These are phyloP conservation scores for Saccharomycopsis sp. DNA, from an alignment of 805 yeast genomes.

Conservation along the genomic window DNA sequence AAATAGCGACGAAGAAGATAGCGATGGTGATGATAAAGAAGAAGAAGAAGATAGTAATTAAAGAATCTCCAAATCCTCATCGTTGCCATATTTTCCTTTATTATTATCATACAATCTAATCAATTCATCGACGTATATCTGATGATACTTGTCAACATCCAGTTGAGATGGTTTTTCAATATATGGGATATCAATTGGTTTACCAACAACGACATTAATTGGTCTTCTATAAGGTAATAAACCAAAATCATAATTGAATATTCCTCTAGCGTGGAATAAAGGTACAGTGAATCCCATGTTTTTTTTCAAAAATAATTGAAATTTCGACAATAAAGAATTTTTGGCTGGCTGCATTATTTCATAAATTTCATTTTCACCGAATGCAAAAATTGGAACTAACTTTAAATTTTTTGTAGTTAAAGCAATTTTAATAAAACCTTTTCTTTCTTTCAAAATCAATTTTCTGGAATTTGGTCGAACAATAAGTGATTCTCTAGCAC, in stretches of 20 bases:
- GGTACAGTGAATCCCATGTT: constrained; percentile 82
- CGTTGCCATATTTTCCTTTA: constrained; percentile 40
- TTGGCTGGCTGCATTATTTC: constrained; percentile 40
- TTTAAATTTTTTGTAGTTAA: constrained; percentile 68
- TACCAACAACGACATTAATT: constrained; percentile 68
- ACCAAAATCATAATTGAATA: constrained; percentile 90
- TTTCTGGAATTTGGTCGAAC: constrained; percentile 54
- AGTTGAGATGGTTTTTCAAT: constrained; percentile 37
- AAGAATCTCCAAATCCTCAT: constrained; percentile 3
- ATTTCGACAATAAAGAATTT: constrained; percentile 40
- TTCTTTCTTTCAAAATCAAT: constrained; percentile 67
- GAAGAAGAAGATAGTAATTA: constrained; percentile 24
- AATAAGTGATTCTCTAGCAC: constrained; percentile 83
- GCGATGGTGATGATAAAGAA: constrained; percentile 29
- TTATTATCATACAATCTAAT: constrained; percentile 58
- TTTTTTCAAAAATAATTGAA: constrained; percentile 69
- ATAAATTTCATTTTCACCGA: constrained; percentile 78
- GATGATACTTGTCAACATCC: constrained; percentile 65
- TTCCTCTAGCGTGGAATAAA: constrained; percentile 83
- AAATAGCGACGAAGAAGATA: constrained; percentile 26
- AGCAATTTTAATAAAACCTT: constrained; percentile 87
- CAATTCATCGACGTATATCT: constrained; percentile 58
- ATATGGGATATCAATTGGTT: constrained; percentile 52
- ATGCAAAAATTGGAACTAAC: constrained; percentile 82
- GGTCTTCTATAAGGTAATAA: constrained; percentile 79